phyloP scores from a whole-genome alignment of 108 stramenopile genomes.

The Cyclotella distinguenda region DNA sequence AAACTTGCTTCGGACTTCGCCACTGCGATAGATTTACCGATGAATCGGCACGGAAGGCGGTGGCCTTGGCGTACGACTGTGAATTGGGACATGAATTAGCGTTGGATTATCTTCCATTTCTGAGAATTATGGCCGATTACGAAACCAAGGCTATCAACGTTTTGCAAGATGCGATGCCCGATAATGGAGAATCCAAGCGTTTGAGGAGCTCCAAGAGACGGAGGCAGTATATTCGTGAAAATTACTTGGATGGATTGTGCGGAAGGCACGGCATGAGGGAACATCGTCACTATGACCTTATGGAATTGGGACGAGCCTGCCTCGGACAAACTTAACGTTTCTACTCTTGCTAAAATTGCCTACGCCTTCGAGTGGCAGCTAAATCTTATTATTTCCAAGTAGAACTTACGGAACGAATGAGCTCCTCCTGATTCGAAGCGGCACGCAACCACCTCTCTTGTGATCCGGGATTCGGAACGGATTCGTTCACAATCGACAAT shows the following conservation, averaged over 20 bases:
- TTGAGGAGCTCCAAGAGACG: conserved; percentile 24
- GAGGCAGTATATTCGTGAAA: conserved; percentile 12
- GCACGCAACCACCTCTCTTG: neutral
- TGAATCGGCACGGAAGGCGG: conserved; percentile 1
- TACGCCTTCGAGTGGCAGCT: neutral
- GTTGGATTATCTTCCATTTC: conserved; percentile 45
- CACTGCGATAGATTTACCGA: conserved; percentile 9
- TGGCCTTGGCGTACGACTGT: conserved; percentile 7
- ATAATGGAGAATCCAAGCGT: conserved; percentile 3
- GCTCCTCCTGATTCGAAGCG: conserved; percentile 9
- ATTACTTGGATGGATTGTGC: conserved; percentile 32
- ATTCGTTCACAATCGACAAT: neutral
- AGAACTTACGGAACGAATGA: conserved; percentile 12
- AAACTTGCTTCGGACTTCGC: conserved; percentile 27
- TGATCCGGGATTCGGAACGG: neutral
- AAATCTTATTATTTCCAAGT: conserved; percentile 15
- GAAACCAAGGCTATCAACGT: conserved; percentile 18
- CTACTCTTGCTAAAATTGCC: too few relatives aligned
- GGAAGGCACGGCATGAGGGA: neutral
- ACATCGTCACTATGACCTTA: neutral
- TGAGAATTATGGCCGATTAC: conserved; percentile 33
- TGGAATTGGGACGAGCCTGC: neutral
- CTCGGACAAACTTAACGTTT: too few relatives aligned
- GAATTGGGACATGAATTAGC: conserved; percentile 16
- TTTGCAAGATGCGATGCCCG: conserved; percentile 26